Evolutionary conservation across 768 basidiomycete species (phyloP).

Genomic region (Xerocomus potaroensis): DNA sequence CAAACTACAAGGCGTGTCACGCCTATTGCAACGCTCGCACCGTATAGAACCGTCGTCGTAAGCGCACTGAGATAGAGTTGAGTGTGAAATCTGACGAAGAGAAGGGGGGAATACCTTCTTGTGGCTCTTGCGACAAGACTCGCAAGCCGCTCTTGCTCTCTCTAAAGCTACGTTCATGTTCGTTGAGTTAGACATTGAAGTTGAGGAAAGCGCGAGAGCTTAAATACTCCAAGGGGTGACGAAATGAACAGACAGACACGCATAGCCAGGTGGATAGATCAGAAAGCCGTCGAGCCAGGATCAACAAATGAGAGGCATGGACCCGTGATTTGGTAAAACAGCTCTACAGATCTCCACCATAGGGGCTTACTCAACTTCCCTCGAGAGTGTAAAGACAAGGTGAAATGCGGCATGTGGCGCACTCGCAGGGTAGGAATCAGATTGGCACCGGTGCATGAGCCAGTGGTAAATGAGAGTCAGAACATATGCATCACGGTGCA

Average conservation of each 20-base stretch:
- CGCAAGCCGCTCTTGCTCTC: constrained; percentile 28
- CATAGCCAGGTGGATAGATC: constrained; percentile 7
- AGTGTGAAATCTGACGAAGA: background rate
- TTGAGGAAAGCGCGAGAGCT: background rate
- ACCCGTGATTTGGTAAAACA: constrained; percentile 1
- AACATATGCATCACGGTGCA: constrained; percentile 7
- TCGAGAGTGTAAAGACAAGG: background rate
- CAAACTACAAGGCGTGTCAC: constrained; percentile 11
- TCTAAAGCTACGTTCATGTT: constrained; percentile 17
- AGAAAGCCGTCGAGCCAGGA: constrained; percentile 7
- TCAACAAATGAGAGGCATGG: constrained; percentile 3
- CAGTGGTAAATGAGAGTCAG: background rate
- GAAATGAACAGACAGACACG: constrained; percentile 9
- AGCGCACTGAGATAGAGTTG: constrained; percentile 11
- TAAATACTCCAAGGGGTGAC: constrained; percentile 18
- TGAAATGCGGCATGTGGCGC: background rate
- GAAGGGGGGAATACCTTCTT: constrained; percentile 16
- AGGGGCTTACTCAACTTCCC: constrained; percentile 4
- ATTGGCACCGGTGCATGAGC: constrained; percentile 6
- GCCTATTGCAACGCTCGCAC: constrained; percentile 18
- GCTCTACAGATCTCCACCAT: constrained; percentile 15
- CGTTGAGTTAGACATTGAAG: constrained; percentile 1
- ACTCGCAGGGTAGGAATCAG: constrained; percentile 3
- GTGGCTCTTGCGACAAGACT: constrained; percentile 22
- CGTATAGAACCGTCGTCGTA: constrained; percentile 12